Evolutionary conservation across 768 basidiomycete genomes (phyloP), one percentile per base, ranked within the genome.

Genomic region (Phaeolepiota aurea): DNA sequence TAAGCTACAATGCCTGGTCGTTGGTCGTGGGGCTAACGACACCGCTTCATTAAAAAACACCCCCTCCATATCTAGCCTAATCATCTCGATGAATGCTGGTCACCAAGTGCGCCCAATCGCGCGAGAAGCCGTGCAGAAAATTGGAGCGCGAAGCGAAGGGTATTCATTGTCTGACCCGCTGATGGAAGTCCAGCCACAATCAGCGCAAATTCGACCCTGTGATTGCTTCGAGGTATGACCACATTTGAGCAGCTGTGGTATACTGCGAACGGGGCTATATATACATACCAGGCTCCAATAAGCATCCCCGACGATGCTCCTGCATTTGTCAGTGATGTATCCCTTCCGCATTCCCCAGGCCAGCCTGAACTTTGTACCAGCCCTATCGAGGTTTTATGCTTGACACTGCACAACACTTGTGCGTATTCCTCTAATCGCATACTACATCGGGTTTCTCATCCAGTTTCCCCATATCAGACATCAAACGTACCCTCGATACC

Each of bases 351-450:
- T 28, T 20, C n/a, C n/a, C n/a, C n/a, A n/a, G n/a, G n/a, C n/a
- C n/a, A n/a, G n/a, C n/a, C n/a, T n/a, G n/a, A n/a, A n/a, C n/a
- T n/a, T n/a, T n/a, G n/a, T n/a, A 7, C 15, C 47, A 83, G 81
- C 79, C 80, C 0, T 85, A 80, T 54, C 75, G 88, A 15, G 86
- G 82, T 5, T 69, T 88, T 41, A 75, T 89, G 75, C 69, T 91
- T 10, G 88, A 91, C 54, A 90, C 87, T 0, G 67, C 86, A 1
- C 66, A 87, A 18, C 82, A 88, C 60, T 91, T 66, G 77, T 82
- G 51, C 43, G 79, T 61, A 1, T 12, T 5, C 19, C n/a, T 14
- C 22, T 14, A n/a, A n/a, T n/a, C n/a, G n/a, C 25, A 28, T 28
- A 28, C 25, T 28, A 28, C 7, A 28, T 28, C n/a, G 25, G n/a